Evolutionary conservation across 2,329 filamentous ascomycete genomes (phyloP), one percentile per base, ranked within the genome.

Genomic region (Monosporascus sp.): DNA sequence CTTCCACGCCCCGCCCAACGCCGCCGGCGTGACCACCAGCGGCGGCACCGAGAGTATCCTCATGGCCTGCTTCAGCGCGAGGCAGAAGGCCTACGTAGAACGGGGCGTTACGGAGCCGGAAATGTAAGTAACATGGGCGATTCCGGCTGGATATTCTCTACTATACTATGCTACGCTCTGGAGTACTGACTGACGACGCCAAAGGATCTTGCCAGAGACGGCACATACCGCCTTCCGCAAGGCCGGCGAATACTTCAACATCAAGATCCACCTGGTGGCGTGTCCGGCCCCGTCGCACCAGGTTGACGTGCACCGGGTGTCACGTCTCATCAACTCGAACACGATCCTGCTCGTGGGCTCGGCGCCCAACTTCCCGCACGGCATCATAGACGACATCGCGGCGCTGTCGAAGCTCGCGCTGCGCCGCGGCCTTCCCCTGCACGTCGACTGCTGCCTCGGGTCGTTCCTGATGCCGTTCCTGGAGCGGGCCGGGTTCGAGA

Each of bases 161-260:
- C 31, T 34, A 34, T 34, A 14, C 9, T 34, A 34, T 34, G 11
- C 4, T 5, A 34, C 31, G 11, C 31, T 34, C 31, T 3, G 31
- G 31, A 34, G 31, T 14, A 34, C 11, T 34, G 11, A 14, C 31
- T 34, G 11, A 34, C 11, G 31, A 14, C n/a, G 20, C 24, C 7
- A 20, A 62, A 92, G 88, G 84, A 96, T 99, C 66, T 81, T 99
- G 38, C 94, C 94, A 16, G 88, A 93, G 57, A 99, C 94, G 0
- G 94, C 88, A 9, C 94, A 99, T 72, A 94, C 94, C 3, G 94
- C 94, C 19, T 99, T 99, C 80, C 88, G 87, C 73, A 99, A 99
- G 75, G 94, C 94, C 19, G 87, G 86, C 63, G 83, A 91, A 59
- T 99, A 99, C 78, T 99, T 97, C 78, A 90, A 91, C 66, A 97